Evolutionary conservation across 257 asterid genomes (phyloP).

Genomic region (Jasminum sambac): DNA sequence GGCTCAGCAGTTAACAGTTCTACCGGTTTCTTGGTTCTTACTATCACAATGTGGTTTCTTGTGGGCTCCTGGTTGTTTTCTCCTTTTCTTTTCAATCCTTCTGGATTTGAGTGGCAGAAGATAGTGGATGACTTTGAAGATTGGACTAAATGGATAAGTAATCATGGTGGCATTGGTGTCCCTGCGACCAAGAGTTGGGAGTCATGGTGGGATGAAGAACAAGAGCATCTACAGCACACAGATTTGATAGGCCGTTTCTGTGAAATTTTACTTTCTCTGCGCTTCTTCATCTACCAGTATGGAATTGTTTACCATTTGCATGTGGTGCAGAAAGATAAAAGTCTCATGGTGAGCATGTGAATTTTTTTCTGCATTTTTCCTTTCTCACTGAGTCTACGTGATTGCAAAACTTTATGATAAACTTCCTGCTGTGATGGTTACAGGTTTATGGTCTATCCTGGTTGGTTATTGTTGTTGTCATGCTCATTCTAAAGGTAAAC

Average conservation of each 20-base stretch:
- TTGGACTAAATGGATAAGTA: constrained; percentile 87
- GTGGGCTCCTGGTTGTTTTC: constrained; percentile 87
- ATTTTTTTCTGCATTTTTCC: not conserved
- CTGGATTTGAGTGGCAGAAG: constrained; percentile 98
- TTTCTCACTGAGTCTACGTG: not conserved
- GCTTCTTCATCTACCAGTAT: constrained; percentile 85
- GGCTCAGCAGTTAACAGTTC: constrained; percentile 45
- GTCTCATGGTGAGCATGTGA: constrained; percentile 56
- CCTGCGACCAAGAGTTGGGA: constrained; percentile 96
- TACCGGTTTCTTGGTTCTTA: constrained; percentile 35
- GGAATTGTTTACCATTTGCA: constrained; percentile 86
- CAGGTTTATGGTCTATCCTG: constrained; percentile 92
- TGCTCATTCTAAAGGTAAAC: constrained; percentile 71
- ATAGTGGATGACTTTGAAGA: constrained; percentile 93
- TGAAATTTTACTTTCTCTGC: constrained; percentile 68
- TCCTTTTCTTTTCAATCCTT: constrained; percentile 90
- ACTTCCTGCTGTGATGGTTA: constrained; percentile 11
- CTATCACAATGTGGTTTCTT: constrained; percentile 83
- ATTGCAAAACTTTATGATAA: not conserved
- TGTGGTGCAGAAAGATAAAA: constrained; percentile 58
- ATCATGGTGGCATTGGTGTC: constrained; percentile 83
- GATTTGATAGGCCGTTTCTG: constrained; percentile 66
- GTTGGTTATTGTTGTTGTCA: constrained; percentile 77
- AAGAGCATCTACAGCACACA: constrained; percentile 74
- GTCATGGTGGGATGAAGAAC: constrained; percentile 99